A percentile compares a stretch with the other conserved stretches of the same genome.
Conservation (phyloP, 176 grass and related monocot species). For the Eremochloa ophiuroides region DNA sequence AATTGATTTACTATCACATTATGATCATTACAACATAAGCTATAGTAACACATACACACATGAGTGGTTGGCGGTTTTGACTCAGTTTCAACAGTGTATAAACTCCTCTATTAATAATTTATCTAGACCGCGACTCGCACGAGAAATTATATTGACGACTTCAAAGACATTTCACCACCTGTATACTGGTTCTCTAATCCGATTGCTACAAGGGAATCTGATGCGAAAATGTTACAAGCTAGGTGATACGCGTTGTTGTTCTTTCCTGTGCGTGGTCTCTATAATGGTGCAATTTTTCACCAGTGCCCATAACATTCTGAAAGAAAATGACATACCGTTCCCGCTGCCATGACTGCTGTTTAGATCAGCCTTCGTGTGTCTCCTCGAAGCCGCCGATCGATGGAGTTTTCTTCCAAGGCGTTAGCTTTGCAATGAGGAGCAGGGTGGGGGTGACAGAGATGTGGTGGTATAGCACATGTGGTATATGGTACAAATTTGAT, state of each 20-base stretch:
- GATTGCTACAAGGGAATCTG: not conserved
- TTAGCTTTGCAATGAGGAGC: slow-evolving; percentile 5
- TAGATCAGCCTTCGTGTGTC: not conserved
- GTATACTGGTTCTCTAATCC: too few species aligned
- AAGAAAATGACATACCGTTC: not conserved
- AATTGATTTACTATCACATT: too few species aligned
- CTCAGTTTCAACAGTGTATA: too few species aligned
- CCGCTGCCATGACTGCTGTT: not conserved
- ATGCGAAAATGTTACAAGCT: not conserved
- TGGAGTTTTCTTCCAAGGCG: not conserved
- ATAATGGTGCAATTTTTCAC: not conserved
- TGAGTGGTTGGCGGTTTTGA: too few species aligned
- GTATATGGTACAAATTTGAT: slow-evolving; percentile 35
- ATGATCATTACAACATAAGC: too few species aligned
- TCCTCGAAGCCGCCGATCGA: not conserved
- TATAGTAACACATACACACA: too few species aligned
- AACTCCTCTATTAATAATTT: too few species aligned
- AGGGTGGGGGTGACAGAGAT: not conserved
- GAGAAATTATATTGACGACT: too few species aligned
- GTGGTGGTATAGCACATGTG: slow-evolving; percentile 22
- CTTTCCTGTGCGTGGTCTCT: not conserved
- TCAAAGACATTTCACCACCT: too few species aligned
- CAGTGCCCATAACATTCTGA: not conserved
- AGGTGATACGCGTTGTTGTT: not conserved
- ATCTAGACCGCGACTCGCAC: too few species aligned